phyloP scores from a whole-genome alignment of 2,329 filamentous ascomycete genomes.

The Xylaria multiplex region DNA sequence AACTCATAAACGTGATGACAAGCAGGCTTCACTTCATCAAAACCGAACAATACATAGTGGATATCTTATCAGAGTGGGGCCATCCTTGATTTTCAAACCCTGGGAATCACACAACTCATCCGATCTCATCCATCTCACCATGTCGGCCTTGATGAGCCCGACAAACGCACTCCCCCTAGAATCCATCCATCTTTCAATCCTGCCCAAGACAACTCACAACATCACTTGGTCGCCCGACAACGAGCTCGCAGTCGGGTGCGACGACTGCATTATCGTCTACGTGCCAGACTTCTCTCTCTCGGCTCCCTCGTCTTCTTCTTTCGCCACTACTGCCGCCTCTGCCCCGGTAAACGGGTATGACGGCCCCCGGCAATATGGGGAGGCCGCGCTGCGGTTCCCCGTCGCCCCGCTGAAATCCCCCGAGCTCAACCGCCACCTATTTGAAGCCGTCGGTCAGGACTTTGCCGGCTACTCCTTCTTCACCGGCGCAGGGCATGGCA shows the following conservation, averaged over 20 bases:
- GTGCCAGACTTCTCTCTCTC: slow-evolving; percentile 57
- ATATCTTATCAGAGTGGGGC: no score
- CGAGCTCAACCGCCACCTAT: slow-evolving; percentile 47
- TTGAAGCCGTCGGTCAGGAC: slow-evolving; percentile 42
- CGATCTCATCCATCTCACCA: slow-evolving; percentile 4
- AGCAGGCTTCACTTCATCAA: neutral
- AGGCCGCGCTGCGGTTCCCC: slow-evolving; percentile 48
- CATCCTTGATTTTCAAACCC: no score
- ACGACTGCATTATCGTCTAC: slow-evolving; percentile 64
- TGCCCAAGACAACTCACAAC: slow-evolving; percentile 57
- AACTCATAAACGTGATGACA: neutral
- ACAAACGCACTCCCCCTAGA: slow-evolving; percentile 57
- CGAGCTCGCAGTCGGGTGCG: slow-evolving; percentile 66
- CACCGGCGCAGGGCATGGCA: slow-evolving; percentile 57
- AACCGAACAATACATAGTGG: neutral
- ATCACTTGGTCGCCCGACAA: slow-evolving; percentile 66
- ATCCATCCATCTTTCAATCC: slow-evolving; percentile 55
- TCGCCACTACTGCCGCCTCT: neutral
- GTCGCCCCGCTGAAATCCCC: slow-evolving; percentile 43
- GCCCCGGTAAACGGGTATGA: slow-evolving; percentile 33
- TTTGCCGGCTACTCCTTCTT: slow-evolving; percentile 48
- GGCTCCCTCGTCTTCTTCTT: slow-evolving; percentile 2
- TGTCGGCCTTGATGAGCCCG: slow-evolving; percentile 5
- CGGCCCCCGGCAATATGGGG: slow-evolving; percentile 47
- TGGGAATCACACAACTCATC: neutral